phyloP scores from a whole-genome alignment of 2,329 filamentous ascomycete species.

The Fusarium proliferatum region DNA sequence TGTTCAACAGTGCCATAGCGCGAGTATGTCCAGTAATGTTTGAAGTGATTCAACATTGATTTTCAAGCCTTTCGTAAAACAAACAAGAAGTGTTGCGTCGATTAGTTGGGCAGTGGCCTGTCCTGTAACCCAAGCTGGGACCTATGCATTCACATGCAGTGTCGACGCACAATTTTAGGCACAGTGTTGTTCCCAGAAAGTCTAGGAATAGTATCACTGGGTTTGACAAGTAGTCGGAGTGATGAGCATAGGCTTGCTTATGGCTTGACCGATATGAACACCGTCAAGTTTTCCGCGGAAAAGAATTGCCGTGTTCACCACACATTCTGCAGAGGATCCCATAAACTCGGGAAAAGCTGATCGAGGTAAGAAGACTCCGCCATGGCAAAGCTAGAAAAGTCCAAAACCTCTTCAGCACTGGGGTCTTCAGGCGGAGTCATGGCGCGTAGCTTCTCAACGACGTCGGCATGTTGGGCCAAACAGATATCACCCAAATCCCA shows the following conservation, averaged over 20 bases:
- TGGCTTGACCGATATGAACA: background rate
- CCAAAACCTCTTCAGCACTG: slow-evolving; percentile 21
- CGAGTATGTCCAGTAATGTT: too few relatives aligned
- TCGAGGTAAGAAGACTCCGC: slow-evolving; percentile 50
- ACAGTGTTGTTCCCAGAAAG: background rate
- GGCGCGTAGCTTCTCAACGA: slow-evolving; percentile 57
- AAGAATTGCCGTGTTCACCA: slow-evolving; percentile 37
- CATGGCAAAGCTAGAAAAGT: slow-evolving; percentile 46
- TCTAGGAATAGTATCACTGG: background rate
- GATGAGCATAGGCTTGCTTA: background rate
- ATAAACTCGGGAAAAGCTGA: slow-evolving; percentile 50
- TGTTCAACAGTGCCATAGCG: too few relatives aligned
- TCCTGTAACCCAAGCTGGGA: background rate
- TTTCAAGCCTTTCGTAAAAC: background rate
- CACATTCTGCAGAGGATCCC: slow-evolving; percentile 51
- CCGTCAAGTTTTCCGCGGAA: slow-evolving; percentile 3
- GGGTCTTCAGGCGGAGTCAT: slow-evolving; percentile 42
- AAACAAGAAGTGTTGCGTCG: background rate
- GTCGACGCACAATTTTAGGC: background rate
- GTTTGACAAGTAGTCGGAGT: background rate
- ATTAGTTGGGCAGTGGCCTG: too few relatives aligned
- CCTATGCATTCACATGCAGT: background rate
- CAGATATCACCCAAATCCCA: slow-evolving; percentile 66
- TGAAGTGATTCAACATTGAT: too few relatives aligned
- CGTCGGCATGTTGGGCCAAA: slow-evolving; percentile 58